Evolutionary conservation across 306 rosid species (phyloP).

Genomic region (Castanea mollissima): DNA sequence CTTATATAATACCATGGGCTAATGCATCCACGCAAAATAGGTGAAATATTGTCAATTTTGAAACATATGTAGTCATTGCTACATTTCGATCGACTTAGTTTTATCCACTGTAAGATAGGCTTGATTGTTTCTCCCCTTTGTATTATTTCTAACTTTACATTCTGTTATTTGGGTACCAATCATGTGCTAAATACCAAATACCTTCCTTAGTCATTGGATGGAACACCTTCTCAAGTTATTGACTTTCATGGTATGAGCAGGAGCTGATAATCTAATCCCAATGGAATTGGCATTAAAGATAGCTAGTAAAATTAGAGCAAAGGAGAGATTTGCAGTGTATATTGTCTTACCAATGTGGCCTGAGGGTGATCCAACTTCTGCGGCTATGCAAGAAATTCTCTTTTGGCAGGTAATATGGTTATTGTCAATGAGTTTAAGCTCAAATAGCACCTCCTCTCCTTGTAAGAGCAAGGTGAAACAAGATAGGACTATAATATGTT

Average conservation of each 20-base stretch:
- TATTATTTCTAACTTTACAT: background rate
- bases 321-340: slow-evolving; percentile 89
- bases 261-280: slow-evolving; percentile 95
- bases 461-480: too few relatives aligned
- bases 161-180: slow-evolving; percentile 3
- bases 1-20: background rate
- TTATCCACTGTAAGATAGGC: background rate
- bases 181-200: slow-evolving; percentile 9
- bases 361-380: slow-evolving; percentile 87
- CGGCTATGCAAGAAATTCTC: slow-evolving; percentile 87
- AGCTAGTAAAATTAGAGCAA: slow-evolving; percentile 74
- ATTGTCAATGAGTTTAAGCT: background rate
- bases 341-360: slow-evolving; percentile 92
- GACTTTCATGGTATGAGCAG: slow-evolving; percentile 41
- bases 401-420: slow-evolving; percentile 78
- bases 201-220: background rate
- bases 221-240: slow-evolving; percentile 16
- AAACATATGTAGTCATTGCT: background rate
- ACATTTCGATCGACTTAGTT: background rate
- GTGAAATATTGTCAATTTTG: background rate
- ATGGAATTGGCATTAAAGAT: slow-evolving; percentile 93
- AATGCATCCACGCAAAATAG: background rate
- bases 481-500: slow-evolving; percentile 1
- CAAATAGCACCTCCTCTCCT: too few relatives aligned
- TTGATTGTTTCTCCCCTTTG: background rate